phyloP scores from a whole-genome alignment of 164 flowering plant species.

The Akebia trifoliata region DNA sequence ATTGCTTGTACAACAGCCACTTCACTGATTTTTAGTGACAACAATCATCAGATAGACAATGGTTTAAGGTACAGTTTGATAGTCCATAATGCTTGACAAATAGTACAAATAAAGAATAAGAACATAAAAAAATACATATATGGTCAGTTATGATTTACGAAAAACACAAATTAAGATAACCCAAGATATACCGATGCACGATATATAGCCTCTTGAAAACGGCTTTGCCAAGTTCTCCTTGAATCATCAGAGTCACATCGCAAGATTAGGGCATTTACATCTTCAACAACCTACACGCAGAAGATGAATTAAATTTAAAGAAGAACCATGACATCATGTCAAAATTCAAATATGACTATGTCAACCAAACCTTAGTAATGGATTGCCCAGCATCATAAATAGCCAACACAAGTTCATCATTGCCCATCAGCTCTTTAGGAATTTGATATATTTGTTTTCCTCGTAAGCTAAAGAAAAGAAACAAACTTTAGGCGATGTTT shows the following conservation, averaged over 20 bases:
- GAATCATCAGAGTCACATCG: slow-evolving; percentile 69
- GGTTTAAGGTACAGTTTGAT: too few species aligned
- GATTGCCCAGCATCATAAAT: slow-evolving; percentile 50
- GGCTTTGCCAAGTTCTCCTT: slow-evolving; percentile 61
- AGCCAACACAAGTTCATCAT: slow-evolving; percentile 63
- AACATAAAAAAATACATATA: background rate
- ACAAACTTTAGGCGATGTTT: background rate
- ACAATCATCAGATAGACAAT: too few species aligned
- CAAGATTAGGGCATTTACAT: slow-evolving; percentile 62
- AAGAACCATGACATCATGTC: background rate
- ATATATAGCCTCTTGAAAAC: slow-evolving; percentile 81
- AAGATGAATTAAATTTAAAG: slow-evolving; percentile 1
- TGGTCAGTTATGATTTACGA: background rate
- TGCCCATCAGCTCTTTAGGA: slow-evolving; percentile 55
- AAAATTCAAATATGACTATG: background rate
- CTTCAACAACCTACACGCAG: slow-evolving; percentile 65
- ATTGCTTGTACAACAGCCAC: too few species aligned
- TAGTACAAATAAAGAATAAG: background rate
- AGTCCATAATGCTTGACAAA: too few species aligned
- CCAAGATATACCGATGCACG: slow-evolving; percentile 71
- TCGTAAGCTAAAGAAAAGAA: slow-evolving; percentile 45
- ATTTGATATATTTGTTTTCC: slow-evolving; percentile 72
- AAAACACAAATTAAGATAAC: background rate
- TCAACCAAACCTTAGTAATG: slow-evolving; percentile 47
- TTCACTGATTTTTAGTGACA: too few species aligned